These are phyloP conservation scores for Fusarium sp. DNA, from an alignment of 2,329 filamentous ascomycete genomes.

Conservation along the genomic window DNA sequence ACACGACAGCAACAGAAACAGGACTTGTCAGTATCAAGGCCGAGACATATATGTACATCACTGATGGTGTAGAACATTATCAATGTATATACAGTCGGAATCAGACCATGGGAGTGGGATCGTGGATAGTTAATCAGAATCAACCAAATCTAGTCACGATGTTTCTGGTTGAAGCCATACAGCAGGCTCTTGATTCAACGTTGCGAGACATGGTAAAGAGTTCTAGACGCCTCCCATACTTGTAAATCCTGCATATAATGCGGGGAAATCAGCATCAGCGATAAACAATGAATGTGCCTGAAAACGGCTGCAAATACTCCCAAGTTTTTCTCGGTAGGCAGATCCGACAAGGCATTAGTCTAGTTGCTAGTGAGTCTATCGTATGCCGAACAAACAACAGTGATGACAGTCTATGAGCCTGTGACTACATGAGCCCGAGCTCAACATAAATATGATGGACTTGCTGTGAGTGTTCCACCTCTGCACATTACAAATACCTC, in stretches of 20 bases:
- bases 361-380: background rate
- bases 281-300: background rate
- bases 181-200: background rate
- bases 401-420: too few relatives aligned
- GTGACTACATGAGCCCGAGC: too few relatives aligned
- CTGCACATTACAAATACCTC: too few relatives aligned
- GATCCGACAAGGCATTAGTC: background rate
- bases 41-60: background rate
- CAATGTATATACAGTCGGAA: background rate
- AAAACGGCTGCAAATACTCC: background rate
- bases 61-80: background rate
- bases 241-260: background rate
- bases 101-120: background rate
- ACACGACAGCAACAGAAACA: background rate
- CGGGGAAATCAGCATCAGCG: background rate
- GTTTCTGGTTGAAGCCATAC: background rate
- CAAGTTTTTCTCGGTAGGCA: conserved; percentile 3
- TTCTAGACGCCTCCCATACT: too few relatives aligned
- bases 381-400: too few relatives aligned
- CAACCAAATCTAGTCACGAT: background rate
- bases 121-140: background rate
- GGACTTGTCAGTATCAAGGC: background rate
- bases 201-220: background rate
- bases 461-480: too few relatives aligned
- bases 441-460: too few relatives aligned